Conservation (phyloP, 2,329 filamentous ascomycete species). For the Elsinoe perseae region DNA sequence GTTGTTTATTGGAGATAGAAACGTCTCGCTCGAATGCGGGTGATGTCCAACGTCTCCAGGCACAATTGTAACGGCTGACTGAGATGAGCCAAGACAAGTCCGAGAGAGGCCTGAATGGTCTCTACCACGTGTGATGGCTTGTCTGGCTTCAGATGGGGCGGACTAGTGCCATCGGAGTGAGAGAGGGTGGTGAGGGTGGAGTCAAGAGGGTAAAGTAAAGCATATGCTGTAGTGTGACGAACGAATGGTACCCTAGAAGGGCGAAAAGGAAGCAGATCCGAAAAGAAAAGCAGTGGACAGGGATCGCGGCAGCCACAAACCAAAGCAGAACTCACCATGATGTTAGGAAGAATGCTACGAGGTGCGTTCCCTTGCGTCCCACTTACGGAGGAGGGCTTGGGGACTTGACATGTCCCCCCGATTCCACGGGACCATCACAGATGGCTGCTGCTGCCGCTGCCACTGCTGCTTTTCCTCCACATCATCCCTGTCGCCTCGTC, state of each 20-base stretch:
- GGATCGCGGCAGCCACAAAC: conserved; percentile 12
- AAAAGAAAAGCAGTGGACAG: conserved; percentile 10
- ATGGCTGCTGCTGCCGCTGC: no score
- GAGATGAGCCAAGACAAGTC: conserved; percentile 13
- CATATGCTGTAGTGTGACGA: neutral
- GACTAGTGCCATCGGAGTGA: neutral
- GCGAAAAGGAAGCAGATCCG: conserved; percentile 13
- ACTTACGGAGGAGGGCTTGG: neutral
- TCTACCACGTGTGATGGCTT: conserved; percentile 14
- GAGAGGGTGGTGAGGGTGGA: neutral
- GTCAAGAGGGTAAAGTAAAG: neutral
- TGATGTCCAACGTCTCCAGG: conserved; percentile 13
- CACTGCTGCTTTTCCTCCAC: no score
- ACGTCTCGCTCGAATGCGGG: conserved; percentile 15
- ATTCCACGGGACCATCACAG: neutral
- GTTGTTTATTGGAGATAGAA: conserved; percentile 16
- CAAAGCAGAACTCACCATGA: neutral
- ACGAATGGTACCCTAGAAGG: conserved; percentile 11
- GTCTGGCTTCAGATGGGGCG: neutral
- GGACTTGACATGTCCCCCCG: conserved; percentile 13
- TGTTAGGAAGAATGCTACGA: conserved; percentile 9
- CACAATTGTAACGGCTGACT: conserved; percentile 15
- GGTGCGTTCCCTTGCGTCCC: conserved; percentile 10
- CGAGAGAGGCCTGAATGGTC: neutral
- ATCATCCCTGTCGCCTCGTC: neutral